Evolutionary conservation across 441 rosid genomes (phyloP).

Genomic region (Mallotus repandus): DNA sequence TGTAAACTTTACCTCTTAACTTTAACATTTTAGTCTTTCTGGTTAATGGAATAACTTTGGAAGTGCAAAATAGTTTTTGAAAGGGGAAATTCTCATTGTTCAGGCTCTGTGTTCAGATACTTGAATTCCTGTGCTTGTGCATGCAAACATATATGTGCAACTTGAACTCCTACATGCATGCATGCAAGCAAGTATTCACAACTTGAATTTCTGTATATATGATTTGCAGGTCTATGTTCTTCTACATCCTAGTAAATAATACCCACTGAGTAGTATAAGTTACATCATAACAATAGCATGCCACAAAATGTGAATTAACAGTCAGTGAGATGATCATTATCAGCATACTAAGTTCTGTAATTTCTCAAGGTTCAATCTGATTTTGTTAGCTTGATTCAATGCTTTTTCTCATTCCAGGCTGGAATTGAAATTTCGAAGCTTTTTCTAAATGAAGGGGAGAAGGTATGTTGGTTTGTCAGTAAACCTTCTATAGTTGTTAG

Average conservation of each 20-base stretch:
- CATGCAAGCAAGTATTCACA: neutral
- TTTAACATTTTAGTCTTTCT: neutral
- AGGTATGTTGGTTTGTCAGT: slow-evolving; percentile 40
- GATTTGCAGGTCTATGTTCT: neutral
- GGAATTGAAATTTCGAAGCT: slow-evolving; percentile 94
- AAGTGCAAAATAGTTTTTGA: neutral
- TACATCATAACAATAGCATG: neutral
- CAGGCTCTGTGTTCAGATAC: neutral
- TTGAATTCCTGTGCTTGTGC: neutral
- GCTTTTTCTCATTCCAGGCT: slow-evolving; percentile 55
- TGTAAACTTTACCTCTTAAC: neutral
- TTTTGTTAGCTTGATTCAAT: slow-evolving; percentile 14
- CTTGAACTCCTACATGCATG: neutral
- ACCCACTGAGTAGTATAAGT: neutral
- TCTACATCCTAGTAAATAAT: neutral
- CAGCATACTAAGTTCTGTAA: neutral
- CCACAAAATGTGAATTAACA: neutral
- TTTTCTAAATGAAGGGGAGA: slow-evolving; percentile 83
- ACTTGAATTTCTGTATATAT: neutral
- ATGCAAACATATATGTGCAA: neutral
- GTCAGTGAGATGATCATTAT: neutral
- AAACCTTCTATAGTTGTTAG: slow-evolving; percentile 6
- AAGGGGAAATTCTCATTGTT: neutral
- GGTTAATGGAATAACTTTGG: neutral
- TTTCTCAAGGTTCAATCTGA: neutral